These are phyloP conservation scores for Boletus subparvulus DNA, from an alignment of 768 basidiomycete genomes.

Conservation along the genomic window DNA sequence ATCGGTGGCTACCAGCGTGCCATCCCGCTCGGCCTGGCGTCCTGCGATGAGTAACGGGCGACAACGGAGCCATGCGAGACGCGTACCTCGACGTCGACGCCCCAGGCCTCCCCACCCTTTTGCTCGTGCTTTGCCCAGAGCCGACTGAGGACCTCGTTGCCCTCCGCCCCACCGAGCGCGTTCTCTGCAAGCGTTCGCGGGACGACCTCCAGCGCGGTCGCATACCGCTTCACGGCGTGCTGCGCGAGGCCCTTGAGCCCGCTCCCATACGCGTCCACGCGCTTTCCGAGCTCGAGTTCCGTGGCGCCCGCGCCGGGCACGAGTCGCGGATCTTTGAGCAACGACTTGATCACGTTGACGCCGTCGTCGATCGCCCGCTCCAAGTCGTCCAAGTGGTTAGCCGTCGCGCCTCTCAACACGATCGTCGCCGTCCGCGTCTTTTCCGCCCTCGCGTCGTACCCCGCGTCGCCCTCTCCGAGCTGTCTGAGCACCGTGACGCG, in stretches of 20 bases:
- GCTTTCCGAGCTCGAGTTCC: conserved; percentile 87
- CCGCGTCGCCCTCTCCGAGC: conserved; percentile 61
- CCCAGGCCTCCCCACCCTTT: conserved; percentile 70
- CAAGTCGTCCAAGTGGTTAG: conserved; percentile 92
- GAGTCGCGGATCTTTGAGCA: conserved; percentile 86
- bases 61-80: neutral
- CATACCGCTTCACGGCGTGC: conserved; percentile 90
- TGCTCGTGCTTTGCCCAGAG: conserved; percentile 90
- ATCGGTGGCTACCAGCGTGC: conserved; percentile 63
- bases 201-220: conserved; percentile 86
- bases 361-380: conserved; percentile 97
- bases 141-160: conserved; percentile 86
- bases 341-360: conserved; percentile 90
- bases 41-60: neutral
- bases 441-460: conserved; percentile 58
- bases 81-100: conserved; percentile 85
- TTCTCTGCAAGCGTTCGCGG: conserved; percentile 95
- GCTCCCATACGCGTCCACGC: conserved; percentile 83
- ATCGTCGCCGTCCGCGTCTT: conserved; percentile 90
- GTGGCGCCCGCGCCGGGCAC: conserved; percentile 94
- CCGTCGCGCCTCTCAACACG: conserved; percentile 91
- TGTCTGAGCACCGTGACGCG: conserved; percentile 96
- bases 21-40: conserved; percentile 69
- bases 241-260: conserved; percentile 89
- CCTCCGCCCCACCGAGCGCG: conserved; percentile 85